Evolutionary conservation across 2,329 filamentous ascomycete species (phyloP), one percentile per base, ranked within the genome.

Genomic region (Neofusicoccum kwambonambiense): DNA sequence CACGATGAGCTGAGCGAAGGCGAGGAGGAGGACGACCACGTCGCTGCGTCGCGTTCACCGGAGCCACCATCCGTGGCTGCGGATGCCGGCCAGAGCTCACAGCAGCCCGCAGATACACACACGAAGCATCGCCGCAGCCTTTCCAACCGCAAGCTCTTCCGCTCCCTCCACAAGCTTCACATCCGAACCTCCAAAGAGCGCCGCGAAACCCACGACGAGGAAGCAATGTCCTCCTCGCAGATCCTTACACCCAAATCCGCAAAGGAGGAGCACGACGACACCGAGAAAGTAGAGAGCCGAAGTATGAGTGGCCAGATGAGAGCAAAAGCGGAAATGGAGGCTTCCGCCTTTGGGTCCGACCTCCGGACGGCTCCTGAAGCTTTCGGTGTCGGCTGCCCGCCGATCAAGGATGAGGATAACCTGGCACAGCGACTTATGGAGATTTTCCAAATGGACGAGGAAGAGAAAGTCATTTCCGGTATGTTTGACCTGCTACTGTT

Each of bases 391-490:
- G 47, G 45, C 7, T 15, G 13, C 49, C 44, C 51, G 2, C 19
- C 52, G 8, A n/a, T 49, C 31, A 57, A 57, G 22, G 52, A 31
- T 15, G 7, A 27, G 42, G 56, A 44, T 50, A 39, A 62, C 15
- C 83, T 97, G 60, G 89, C 90, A 0, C 86, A 83, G 65, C 86
- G 89, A 65, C 78, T 97, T 42, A 92, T 89, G 82, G 88, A 95
- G 67, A 77, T 79, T 13, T 79, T 78, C 64, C 73, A 89, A 57
- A 95, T 97, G 69, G 87, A 92, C 34, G 82, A 86, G 42, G 85
- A 90, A 0, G 95, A 99, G 75, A 89, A 93, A 67, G 91, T 98
- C 22, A 87, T 97, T 67, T 88, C 91, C 76, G 88, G 88, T 90
- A 76, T 62, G 47, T 44, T 22, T 3, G 35, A 12, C 4, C 11